Percentiles rank a stretch among this genome's conserved stretches.
Evolutionary conservation across 441 rosid species (phyloP).

Genomic region (Populus trichocarpa): DNA sequence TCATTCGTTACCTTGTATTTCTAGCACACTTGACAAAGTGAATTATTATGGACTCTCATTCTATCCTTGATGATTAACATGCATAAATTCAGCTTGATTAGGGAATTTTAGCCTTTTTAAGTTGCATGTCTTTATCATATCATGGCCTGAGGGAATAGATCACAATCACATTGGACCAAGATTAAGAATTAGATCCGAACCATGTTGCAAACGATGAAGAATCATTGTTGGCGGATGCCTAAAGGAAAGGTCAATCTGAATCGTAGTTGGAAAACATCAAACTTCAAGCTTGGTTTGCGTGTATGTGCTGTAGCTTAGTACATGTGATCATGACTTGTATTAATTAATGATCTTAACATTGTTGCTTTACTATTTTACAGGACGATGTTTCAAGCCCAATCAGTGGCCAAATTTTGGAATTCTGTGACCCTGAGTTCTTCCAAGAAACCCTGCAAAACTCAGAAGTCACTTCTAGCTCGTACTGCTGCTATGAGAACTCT

Average conservation of each 20-base stretch:
- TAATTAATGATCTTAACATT: slow-evolving; percentile 2
- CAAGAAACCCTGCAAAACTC: slow-evolving; percentile 68
- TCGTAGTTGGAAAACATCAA: neutral
- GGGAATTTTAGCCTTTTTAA: slow-evolving; percentile 23
- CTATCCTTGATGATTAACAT: neutral
- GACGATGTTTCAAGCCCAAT: slow-evolving; percentile 78
- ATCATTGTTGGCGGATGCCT: slow-evolving; percentile 15
- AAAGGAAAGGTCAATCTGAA: slow-evolving; percentile 20
- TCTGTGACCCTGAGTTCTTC: slow-evolving; percentile 63
- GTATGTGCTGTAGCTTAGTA: neutral
- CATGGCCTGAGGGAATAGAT: slow-evolving; percentile 7
- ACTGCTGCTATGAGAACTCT: slow-evolving; percentile 46
- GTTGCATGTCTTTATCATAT: slow-evolving; percentile 7
- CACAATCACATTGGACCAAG: neutral
- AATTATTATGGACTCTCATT: neutral
- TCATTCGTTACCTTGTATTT: neutral
- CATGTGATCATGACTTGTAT: neutral
- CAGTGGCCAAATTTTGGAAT: slow-evolving; percentile 58
- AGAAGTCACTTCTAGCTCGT: slow-evolving; percentile 69
- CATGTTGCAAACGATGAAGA: slow-evolving; percentile 18
- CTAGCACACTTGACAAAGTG: neutral
- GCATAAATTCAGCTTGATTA: neutral
- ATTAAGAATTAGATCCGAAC: slow-evolving; percentile 31
- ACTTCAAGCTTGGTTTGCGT: neutral
- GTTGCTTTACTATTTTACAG: slow-evolving; percentile 35